Conservation (phyloP, 106 monocot genomes). For the Dioscorea zingiberensis region DNA sequence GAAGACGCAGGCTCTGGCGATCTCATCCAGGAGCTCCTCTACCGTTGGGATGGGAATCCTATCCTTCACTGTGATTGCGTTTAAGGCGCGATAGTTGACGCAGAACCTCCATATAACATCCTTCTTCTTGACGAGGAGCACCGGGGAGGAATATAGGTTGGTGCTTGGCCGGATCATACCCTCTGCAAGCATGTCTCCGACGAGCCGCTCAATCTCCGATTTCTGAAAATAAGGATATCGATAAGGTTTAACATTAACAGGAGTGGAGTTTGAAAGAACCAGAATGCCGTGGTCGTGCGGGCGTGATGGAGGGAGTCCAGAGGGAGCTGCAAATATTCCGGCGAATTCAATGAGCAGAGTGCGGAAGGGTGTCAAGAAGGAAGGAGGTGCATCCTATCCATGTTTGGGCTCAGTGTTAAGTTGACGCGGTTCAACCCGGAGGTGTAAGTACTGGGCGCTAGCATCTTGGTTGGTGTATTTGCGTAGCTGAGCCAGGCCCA, state of each 20-base stretch:
- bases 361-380: too few species aligned
- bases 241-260: background rate
- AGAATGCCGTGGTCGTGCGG: background rate
- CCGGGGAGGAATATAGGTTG: background rate
- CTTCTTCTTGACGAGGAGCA: constrained; percentile 6
- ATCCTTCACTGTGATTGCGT: constrained; percentile 2
- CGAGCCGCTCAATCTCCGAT: background rate
- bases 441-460: background rate
- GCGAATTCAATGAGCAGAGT: too few species aligned
- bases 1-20: constrained; percentile 10
- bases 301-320: background rate
- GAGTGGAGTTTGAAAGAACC: background rate
- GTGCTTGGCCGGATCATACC: background rate
- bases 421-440: too few species aligned
- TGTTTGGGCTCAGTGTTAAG: too few species aligned
- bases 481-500: background rate
- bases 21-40: constrained; percentile 17
- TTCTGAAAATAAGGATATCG: background rate
- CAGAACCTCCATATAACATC: constrained; percentile 10
- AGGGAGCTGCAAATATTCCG: too few species aligned
- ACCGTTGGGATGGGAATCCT: constrained; percentile 1
- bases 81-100: constrained; percentile 8
- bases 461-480: background rate
- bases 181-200: background rate
- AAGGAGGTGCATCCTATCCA: too few species aligned